Evolutionary conservation across 2,329 filamentous ascomycete species (phyloP), one percentile per base, ranked within the genome.

Genomic region (Pestalotiopsis sp.): DNA sequence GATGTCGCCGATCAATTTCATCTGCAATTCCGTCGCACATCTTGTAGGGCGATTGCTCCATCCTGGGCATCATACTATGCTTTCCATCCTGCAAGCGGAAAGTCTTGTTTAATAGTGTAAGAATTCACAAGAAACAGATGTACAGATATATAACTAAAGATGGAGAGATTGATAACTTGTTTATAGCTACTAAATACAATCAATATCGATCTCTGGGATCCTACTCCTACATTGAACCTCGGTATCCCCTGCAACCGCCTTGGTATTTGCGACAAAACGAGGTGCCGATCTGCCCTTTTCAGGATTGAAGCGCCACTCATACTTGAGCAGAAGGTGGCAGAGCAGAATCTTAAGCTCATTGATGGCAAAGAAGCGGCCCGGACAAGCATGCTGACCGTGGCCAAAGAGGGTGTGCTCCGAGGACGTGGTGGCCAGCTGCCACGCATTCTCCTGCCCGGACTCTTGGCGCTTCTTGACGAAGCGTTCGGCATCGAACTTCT

Each of bases 371-470:
- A 76, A 76, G 9, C 74, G 68, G 6, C 73, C 74, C 3, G 77
- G 77, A 66, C 77, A 79, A 3, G 82, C 81, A 66, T 83, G 80
- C 45, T 77, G 75, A 4, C 82, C 82, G 69, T 84, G 77, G 4
- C 82, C 82, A 69, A 83, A 84, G 14, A 69, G 68, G 27, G 79
- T 71, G 27, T 77, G 74, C 1, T 78, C 73, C 5, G 77, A 68
- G 5, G 68, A 76, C 1, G 80, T 81, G 11, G 79, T 79, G 12
- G 80, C 80, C 61, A 80, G 79, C 70, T 82, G 80, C 74, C 78
- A 77, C 49, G 73, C 71, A 69, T 77, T 72, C 70, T 77, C 77
- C 58, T 78, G 74, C 0, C 77, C 77, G 17, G 76, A 71, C 67
- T 73, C 70, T 62, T 73, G 70, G 9, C 77, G 68, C 75, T 73